Percentiles rank a stretch among this genome's conserved stretches.
These are phyloP conservation scores for Microbotryum scabiosae DNA, from an alignment of 1,284 basidiomycete genomes.

Conservation along the genomic window DNA sequence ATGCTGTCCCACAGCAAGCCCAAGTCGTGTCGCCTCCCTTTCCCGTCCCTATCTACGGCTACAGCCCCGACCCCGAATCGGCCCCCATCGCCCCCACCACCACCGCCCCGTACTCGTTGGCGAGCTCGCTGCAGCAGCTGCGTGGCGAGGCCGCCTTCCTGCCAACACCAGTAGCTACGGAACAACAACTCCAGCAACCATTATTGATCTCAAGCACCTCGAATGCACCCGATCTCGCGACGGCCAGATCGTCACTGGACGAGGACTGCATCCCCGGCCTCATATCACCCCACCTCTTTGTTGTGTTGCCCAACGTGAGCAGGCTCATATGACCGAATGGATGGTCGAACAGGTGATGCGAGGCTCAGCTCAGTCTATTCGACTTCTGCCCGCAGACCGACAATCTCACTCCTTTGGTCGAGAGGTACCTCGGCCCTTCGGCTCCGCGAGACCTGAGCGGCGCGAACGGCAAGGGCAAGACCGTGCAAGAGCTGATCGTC, in stretches of 20 bases:
- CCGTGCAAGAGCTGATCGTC: conserved; percentile 67
- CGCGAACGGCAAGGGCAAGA: conserved; percentile 54
- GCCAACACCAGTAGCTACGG: not conserved
- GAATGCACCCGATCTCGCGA: too few species aligned
- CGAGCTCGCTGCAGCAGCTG: conserved; percentile 4
- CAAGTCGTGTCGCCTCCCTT: not conserved
- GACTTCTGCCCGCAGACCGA: conserved; percentile 1
- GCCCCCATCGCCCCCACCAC: not conserved
- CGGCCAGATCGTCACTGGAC: not conserved
- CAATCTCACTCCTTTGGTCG: conserved; percentile 4
- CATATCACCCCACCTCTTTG: conserved; percentile 4
- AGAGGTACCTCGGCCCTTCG: conserved; percentile 61
- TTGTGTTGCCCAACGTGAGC: conserved; percentile 9
- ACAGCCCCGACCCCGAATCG: not conserved
- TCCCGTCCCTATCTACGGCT: not conserved
- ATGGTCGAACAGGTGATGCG: too few species aligned
- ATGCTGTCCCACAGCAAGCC: not conserved
- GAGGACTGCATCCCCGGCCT: conserved; percentile 10
- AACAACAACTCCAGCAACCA: not conserved
- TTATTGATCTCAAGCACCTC: not conserved
- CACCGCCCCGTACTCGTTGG: not conserved
- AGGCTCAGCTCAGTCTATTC: not conserved
- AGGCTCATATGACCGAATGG: too few species aligned
- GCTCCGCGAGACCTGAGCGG: conserved; percentile 62
- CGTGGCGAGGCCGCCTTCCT: conserved; percentile 6